Base-by-base conservation (phyloP, 2,329 filamentous ascomycete species). In the Coleophoma eucalyptorum region DNA sequence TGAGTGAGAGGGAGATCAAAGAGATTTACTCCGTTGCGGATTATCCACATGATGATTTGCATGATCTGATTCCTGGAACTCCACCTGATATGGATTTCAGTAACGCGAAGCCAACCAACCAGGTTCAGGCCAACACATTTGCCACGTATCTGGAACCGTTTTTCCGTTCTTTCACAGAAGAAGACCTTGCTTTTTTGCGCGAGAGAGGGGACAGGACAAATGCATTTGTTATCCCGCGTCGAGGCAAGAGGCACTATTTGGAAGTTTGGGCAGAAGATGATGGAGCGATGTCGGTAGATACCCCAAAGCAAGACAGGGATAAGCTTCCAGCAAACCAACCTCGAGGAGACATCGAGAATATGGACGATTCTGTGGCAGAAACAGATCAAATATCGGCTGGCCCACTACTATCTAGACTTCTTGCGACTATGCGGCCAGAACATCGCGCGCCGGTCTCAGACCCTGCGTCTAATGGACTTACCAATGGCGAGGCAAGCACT, bases 261-360 rank as follows among this genome's bases (percentile, higher is more conserved):
- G 92, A 97, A 53, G 77, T 93, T 10, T 99, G 94, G 94, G 87
- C 90, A 0, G 91, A 96, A 58, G 94, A 99, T 66, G 94, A 99
- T 63, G 90, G 90, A 10, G 76, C 81, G 44, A 87, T 90, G 75
- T 78, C 85, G 35, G 73, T 92, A 7, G 90, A 95, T 64, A 78
- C 80, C 4, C 77, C 80, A 5, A 76, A 80, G 34, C 75, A 80
- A 53, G 75, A 76, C 20, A 75, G 78, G 38, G 85, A 90, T 50
- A 85, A 83, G 57, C 77, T 90, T 6, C 80, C 89, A 1, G 78
- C 87, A 1, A 96, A 97, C 64, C 87, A 94, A 60, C 79, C 92
- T 1, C 85, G 92, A 37, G 93, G 94, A 19, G 88, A 73, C 56
- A 90, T 96, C 49, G 93, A 97, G 37, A 82, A 89, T 56, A 84